A percentile compares a stretch with the other conserved stretches of the same genome.
Conservation (phyloP, 2,329 filamentous ascomycete species). For the Hypocreales sp. region DNA sequence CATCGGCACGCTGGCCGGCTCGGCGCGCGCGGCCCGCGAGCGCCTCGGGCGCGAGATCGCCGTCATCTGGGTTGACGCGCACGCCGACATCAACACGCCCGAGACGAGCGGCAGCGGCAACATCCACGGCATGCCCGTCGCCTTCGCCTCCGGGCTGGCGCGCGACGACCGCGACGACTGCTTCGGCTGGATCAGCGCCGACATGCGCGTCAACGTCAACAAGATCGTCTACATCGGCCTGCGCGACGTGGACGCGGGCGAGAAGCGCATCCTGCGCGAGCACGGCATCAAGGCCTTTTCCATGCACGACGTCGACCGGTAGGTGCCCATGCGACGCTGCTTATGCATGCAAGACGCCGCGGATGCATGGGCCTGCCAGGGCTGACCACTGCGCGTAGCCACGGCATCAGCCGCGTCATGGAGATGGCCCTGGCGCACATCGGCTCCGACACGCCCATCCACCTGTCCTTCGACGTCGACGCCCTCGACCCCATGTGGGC, state of each 20-base stretch:
- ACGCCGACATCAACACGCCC: conserved; percentile 94
- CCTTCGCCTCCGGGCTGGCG: conserved; percentile 78
- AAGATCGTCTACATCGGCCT: conserved; percentile 97
- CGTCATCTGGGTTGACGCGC: conserved; percentile 97
- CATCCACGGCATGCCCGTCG: conserved; percentile 94
- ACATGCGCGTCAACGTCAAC: conserved; percentile 51
- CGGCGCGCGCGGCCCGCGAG: conserved; percentile 74
- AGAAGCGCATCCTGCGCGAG: conserved; percentile 84
- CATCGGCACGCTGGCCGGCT: conserved; percentile 82
- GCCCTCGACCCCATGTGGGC: conserved; percentile 93
- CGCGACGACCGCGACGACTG: conserved; percentile 59
- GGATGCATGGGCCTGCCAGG: neutral
- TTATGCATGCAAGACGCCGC: no score
- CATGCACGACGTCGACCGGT: conserved; percentile 96
- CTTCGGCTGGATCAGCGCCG: conserved; percentile 78
- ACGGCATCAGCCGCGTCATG: conserved; percentile 91
- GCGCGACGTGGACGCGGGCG: conserved; percentile 78
- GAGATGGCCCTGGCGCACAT: conserved; percentile 98
- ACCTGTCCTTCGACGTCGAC: conserved; percentile 94
- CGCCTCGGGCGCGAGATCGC: conserved; percentile 69
- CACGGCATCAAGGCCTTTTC: conserved; percentile 89
- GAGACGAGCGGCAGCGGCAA: conserved; percentile 84
- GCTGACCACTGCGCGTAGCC: conserved; percentile 25
- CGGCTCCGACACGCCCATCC: conserved; percentile 85
- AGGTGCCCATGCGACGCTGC: no score